phyloP scores from a whole-genome alignment of 2,329 filamentous ascomycete genomes.

The Colletotrichum navitas region DNA sequence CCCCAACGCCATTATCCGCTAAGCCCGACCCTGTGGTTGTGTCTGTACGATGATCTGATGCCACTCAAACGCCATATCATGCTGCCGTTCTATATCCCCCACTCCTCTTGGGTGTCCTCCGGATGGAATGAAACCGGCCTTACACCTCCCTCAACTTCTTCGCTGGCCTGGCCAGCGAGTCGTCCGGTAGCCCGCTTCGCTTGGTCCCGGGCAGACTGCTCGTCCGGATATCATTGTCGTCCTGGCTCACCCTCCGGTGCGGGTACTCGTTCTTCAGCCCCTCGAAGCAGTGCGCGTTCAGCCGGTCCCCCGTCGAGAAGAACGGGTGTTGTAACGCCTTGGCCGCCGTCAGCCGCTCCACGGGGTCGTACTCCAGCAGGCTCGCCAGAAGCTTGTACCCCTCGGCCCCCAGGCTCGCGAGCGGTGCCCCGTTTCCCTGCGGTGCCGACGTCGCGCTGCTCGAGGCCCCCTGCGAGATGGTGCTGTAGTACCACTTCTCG shows the following conservation, averaged over 20 bases:
- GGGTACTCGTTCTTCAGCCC: slow-evolving; percentile 91
- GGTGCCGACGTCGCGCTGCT: slow-evolving; percentile 61
- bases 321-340: slow-evolving; percentile 92
- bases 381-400: slow-evolving; percentile 86
- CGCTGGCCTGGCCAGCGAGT: slow-evolving; percentile 72
- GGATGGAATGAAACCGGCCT: neutral
- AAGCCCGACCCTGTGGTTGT: neutral
- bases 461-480: slow-evolving; percentile 69
- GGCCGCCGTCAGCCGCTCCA: slow-evolving; percentile 87
- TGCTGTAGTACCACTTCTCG: slow-evolving; percentile 84
- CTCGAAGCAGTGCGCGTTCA: slow-evolving; percentile 90
- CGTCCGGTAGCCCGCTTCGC: slow-evolving; percentile 86
- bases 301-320: slow-evolving; percentile 80
- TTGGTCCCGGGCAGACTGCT: slow-evolving; percentile 92
- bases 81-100: neutral
- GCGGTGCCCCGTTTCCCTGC: slow-evolving; percentile 49
- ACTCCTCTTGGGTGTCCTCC: neutral
- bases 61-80: neutral
- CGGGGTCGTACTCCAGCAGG: slow-evolving; percentile 92
- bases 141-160: slow-evolving; percentile 71
- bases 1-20: neutral
- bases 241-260: slow-evolving; percentile 88
- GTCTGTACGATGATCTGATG: neutral
- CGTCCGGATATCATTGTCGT: slow-evolving; percentile 96
- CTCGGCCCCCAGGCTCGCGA: slow-evolving; percentile 77